Base-by-base conservation (phyloP, 2,329 filamentous ascomycete genomes). In the Hypoxylon sp. region DNA sequence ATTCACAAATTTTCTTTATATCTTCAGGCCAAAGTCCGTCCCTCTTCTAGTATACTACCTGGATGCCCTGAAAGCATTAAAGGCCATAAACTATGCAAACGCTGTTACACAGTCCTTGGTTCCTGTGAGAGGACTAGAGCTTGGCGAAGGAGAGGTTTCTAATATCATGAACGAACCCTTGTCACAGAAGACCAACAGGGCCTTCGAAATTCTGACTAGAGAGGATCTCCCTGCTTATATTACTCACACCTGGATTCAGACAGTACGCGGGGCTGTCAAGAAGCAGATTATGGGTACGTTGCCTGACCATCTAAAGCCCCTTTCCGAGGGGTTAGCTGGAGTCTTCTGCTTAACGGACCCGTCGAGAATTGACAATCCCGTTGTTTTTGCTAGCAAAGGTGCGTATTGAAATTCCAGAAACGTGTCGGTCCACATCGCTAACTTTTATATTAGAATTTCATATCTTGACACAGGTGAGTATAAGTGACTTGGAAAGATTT, bases 261-360 rank as follows among this genome's bases (percentile, higher is more conserved):
- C 89, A 8, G 90, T 91, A n/a, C 91, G 87, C 72, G 78, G 87
- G 14, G 91, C 90, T 25, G 89, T 94, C 37, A 86, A 88, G 67
- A 84, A 87, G 65, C 84, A 90, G 19, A 87, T 94, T 21, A 90
- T 88, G 0, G 89, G 90, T 3, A 91, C 87, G 1, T 76, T 93
- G 23, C 87, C 90, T 1, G 80, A 85, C 1, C 83, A 90, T 70
- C 79, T 92, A 23, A 83, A 86, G 45, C 88, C 91, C 46, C 85
- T 90, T n/a, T 91, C 90, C 0, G 90, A 94, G 75, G 91, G 90
- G 0, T 76, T 94, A 63, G 91, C 90, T 0, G 91, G 94, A 74
- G 90, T 92, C 0, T 94, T 93, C 71, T 94, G 91, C 74, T 77
- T 94, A 58, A 91, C 90, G 0, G 91, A 94, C 75, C 90, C 91